These are phyloP conservation scores for Chalciporus sp. DNA, from an alignment of 1,284 basidiomycete species.

Conservation along the genomic window DNA sequence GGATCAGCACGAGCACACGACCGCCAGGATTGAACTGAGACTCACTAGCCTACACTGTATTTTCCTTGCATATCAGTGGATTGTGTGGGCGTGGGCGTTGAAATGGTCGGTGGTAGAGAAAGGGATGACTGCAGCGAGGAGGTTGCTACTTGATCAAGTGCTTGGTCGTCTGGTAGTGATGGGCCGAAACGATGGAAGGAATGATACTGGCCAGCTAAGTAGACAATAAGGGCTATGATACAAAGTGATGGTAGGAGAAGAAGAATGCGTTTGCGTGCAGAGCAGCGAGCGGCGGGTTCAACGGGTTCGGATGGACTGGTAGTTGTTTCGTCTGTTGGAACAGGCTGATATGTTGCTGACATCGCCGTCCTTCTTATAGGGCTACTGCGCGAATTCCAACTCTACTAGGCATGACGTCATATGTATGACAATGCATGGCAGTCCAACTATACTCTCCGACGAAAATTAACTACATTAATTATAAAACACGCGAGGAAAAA, in stretches of 20 bases:
- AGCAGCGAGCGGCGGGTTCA: conserved; percentile 16
- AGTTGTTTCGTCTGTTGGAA: conserved; percentile 21
- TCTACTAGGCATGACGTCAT: conserved; percentile 23
- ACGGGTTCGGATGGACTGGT: conserved; percentile 3
- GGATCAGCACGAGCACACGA: conserved; percentile 10
- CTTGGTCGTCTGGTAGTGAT: conserved; percentile 15
- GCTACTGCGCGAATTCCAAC: conserved; percentile 25
- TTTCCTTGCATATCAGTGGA: conserved; percentile 47
- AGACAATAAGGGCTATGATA: conserved; percentile 20
- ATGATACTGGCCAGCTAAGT: conserved; percentile 18
- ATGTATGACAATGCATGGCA: neutral
- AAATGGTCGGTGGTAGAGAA: conserved; percentile 10
- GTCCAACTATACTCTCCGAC: no score
- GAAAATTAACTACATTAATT: no score
- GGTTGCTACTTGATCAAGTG: conserved; percentile 15
- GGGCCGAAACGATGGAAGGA: conserved; percentile 1
- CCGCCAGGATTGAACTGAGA: conserved; percentile 21
- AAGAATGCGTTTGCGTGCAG: conserved; percentile 22
- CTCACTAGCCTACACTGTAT: conserved; percentile 80
- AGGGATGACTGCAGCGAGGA: conserved; percentile 6
- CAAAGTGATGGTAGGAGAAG: conserved; percentile 16
- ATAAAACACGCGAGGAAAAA: no score
- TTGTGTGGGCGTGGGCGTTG: conserved; percentile 9
- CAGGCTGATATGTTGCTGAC: conserved; percentile 22
- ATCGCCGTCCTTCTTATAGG: conserved; percentile 13